These are phyloP conservation scores for Clavariopsis aquatica DNA, from an alignment of 495 filamentous ascomycete species.

Conservation along the genomic window DNA sequence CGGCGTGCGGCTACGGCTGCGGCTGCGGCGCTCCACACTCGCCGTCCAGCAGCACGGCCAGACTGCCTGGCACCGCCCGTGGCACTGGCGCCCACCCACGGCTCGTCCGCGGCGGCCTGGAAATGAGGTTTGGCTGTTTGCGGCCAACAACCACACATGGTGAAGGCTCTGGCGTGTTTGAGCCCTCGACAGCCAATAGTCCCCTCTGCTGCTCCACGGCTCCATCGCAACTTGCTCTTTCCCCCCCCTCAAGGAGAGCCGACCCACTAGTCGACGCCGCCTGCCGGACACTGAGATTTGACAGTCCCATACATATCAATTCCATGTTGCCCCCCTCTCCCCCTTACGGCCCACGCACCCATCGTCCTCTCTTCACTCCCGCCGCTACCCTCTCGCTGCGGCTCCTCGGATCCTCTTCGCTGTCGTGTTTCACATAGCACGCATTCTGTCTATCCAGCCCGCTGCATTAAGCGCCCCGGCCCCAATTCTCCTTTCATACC, in stretches of 20 bases:
- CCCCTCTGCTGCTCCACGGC: not conserved
- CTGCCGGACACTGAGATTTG: constrained; percentile 9
- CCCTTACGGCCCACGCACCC: too few relatives aligned
- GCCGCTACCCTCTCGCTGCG: constrained; percentile 11
- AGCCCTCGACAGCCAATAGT: constrained; percentile 16
- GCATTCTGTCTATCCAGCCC: constrained; percentile 21
- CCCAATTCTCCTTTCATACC: constrained; percentile 25
- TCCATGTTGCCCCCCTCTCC: not conserved
- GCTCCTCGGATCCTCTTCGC: constrained; percentile 18
- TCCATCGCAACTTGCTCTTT: constrained; percentile 11
- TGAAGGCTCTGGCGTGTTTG: constrained; percentile 17
- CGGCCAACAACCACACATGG: constrained; percentile 8
- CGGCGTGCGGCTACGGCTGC: not conserved
- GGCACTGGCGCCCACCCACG: not conserved
- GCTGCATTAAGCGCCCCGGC: constrained; percentile 35
- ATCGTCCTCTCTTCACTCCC: constrained; percentile 12
- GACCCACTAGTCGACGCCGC: constrained; percentile 5
- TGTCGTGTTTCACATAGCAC: constrained; percentile 33
- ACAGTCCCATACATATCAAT: constrained; percentile 1
- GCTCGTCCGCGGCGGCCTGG: not conserved
- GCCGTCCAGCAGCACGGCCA: not conserved
- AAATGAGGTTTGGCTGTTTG: constrained; percentile 9
- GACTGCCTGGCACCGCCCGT: too few relatives aligned
- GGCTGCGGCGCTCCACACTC: not conserved
- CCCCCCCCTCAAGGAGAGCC: not conserved